A percentile compares a stretch with the other conserved stretches of the same genome.
Conservation (phyloP, 768 basidiomycete genomes). For the Russula vinacea region DNA sequence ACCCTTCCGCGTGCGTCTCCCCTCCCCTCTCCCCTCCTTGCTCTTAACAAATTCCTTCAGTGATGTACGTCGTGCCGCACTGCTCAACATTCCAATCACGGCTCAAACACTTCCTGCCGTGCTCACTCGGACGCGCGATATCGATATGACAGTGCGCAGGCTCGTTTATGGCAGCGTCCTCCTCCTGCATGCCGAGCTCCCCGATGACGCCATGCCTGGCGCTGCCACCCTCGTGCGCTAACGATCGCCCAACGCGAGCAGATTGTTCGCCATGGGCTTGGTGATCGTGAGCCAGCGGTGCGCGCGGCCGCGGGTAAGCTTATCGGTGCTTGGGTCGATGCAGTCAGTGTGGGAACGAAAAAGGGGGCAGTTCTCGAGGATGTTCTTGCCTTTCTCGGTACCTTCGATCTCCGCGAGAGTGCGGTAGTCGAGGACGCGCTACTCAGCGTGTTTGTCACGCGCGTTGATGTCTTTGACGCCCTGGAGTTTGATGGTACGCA, state of each 20-base stretch:
- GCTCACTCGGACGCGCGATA: constrained; percentile 74
- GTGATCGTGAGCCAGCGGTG: constrained; percentile 78
- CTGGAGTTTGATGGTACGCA: constrained; percentile 66
- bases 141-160: constrained; percentile 70
- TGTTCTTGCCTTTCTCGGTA: constrained; percentile 47
- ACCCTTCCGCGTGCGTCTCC: constrained; percentile 67
- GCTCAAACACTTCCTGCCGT: constrained; percentile 57
- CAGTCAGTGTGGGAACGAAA: constrained; percentile 43
- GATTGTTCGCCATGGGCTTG: constrained; percentile 77
- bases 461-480: constrained; percentile 61
- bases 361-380: constrained; percentile 39
- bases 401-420: constrained; percentile 59
- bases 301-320: constrained; percentile 68
- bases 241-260: constrained; percentile 70
- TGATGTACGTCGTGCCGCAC: constrained; percentile 80
- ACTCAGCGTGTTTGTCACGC: constrained; percentile 62
- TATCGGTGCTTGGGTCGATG: constrained; percentile 73
- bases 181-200: constrained; percentile 37
- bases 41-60: constrained; percentile 39
- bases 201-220: constrained; percentile 33
- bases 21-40: neutral
- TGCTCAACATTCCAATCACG: constrained; percentile 66
- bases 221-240: constrained; percentile 66
- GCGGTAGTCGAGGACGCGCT: constrained; percentile 73
- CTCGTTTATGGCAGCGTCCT: constrained; percentile 65